Evolutionary conservation across 768 basidiomycete species (phyloP), one percentile per base, ranked within the genome.

Genomic region (Hericium rajendrae): DNA sequence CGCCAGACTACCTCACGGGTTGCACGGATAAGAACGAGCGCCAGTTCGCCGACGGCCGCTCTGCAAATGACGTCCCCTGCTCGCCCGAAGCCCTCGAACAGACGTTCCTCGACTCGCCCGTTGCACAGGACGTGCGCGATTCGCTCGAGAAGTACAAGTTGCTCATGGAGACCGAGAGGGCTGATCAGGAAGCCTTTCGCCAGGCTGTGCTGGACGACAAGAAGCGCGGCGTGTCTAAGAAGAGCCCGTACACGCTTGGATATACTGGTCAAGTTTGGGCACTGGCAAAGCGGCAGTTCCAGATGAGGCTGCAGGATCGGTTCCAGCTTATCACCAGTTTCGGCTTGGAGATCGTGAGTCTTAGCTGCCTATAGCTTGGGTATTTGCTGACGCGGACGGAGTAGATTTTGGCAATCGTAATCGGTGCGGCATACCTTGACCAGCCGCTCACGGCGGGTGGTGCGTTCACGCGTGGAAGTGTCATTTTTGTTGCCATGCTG

Each of bases 21-120:
- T 86, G 84, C 67, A 87, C 92, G 2, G 88, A 91, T 65, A 78
- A 83, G 0, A 88, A 91, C 62, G 91, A 94, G 72, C 86, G 91
- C 37, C 84, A 84, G 66, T 83, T 86, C 62, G 78, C 80, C 0
- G 71, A 76, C 8, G 88, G 83, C 10, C 79, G 76, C 24, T 81
- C 82, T 12, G 73, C 73, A 6, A 58, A 62, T 1, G 76, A 83
- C 59, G 83, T 84, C 0, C 89, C 88, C 0, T 81, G 80, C 4
- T 78, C 86, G 0, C 83, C 92, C 0, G 75, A 80, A 48, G 79
- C 75, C 22, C 78, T 94, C 39, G 90, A 87, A 63, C 70, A 71
- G 18, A 83, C 83, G 0, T 94, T 79, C 73, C 67, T 66, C 24
- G 59, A 63, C 3, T 88, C 86, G 2, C 64, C 72, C 0, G 75